A percentile compares a stretch with the other conserved stretches of the same genome.
Evolutionary conservation across 202 grass and related monocot genomes (phyloP).

Genomic region (Schoenoplectus tabernaemontani): DNA sequence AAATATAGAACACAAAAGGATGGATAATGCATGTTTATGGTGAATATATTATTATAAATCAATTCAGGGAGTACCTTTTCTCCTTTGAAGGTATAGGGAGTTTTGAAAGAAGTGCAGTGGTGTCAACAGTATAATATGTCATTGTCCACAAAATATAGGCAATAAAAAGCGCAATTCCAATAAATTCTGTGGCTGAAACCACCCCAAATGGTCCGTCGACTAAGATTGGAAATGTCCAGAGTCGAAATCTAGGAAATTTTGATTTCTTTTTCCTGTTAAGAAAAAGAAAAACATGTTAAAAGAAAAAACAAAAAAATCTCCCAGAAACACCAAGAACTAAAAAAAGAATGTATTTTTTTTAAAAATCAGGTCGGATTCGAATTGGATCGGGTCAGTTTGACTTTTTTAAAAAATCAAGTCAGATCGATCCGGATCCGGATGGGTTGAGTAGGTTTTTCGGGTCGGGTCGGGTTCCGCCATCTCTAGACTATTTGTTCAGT

Average conservation of each 20-base stretch:
- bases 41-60: not conserved
- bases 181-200: conserved; percentile 78
- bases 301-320: not conserved
- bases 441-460: no score
- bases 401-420: no score
- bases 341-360: no score
- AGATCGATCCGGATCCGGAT: no score
- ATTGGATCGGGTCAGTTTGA: no score
- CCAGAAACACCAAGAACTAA: not conserved
- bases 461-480: no score
- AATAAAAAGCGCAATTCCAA: conserved; percentile 65
- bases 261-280: conserved; percentile 51
- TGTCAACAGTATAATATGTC: conserved; percentile 42
- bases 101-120: conserved; percentile 28
- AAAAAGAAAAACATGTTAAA: not conserved
- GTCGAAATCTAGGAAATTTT: conserved; percentile 57
- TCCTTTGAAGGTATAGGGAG: conserved; percentile 4
- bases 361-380: no score
- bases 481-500: no score
- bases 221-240: conserved; percentile 86
- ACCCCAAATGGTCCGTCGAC: conserved; percentile 82
- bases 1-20: not conserved
- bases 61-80: conserved; percentile 39
- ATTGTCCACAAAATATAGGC: conserved; percentile 56
- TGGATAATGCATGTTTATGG: not conserved